Evolutionary conservation across 1,284 basidiomycete genomes (phyloP).

Genomic region (Mycosarcoma mackinlayi): DNA sequence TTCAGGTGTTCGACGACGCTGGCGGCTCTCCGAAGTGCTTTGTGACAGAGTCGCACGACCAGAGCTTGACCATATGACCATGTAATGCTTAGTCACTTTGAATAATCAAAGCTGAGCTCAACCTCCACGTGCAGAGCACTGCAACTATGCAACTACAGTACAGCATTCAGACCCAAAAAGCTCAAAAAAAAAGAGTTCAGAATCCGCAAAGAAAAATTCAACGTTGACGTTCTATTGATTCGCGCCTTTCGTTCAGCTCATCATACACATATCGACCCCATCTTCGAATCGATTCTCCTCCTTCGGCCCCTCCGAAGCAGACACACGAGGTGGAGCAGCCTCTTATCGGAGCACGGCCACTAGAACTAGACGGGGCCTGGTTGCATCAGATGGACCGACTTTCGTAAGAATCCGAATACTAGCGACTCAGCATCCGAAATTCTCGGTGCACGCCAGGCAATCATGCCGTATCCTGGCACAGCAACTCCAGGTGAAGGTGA

Average conservation of each 20-base stretch:
- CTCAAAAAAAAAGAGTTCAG: constrained; percentile 3
- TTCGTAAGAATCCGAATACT: neutral
- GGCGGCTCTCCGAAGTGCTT: too few relatives aligned
- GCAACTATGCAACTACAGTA: too few relatives aligned
- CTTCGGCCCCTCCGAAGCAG: constrained; percentile 2
- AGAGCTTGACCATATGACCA: too few relatives aligned
- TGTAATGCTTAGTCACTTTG: neutral
- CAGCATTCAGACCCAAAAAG: too few relatives aligned
- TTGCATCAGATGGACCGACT: neutral
- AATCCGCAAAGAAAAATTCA: constrained; percentile 1
- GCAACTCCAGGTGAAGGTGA: constrained; percentile 50
- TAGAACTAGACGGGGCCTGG: neutral
- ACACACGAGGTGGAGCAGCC: too few relatives aligned
- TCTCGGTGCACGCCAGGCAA: neutral
- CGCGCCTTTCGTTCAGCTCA: constrained; percentile 1
- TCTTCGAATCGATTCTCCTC: neutral
- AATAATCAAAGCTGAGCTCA: constrained; percentile 1
- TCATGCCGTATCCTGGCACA: constrained; percentile 53
- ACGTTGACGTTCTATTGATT: too few relatives aligned
- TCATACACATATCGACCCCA: constrained; percentile 1
- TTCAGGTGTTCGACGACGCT: too few relatives aligned
- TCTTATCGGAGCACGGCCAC: too few relatives aligned
- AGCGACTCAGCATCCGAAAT: neutral
- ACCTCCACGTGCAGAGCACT: constrained; percentile 9
- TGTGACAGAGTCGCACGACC: too few relatives aligned